These are phyloP conservation scores for Aspergillus wentii DNA, from an alignment of 495 filamentous ascomycete genomes.

Conservation along the genomic window DNA sequence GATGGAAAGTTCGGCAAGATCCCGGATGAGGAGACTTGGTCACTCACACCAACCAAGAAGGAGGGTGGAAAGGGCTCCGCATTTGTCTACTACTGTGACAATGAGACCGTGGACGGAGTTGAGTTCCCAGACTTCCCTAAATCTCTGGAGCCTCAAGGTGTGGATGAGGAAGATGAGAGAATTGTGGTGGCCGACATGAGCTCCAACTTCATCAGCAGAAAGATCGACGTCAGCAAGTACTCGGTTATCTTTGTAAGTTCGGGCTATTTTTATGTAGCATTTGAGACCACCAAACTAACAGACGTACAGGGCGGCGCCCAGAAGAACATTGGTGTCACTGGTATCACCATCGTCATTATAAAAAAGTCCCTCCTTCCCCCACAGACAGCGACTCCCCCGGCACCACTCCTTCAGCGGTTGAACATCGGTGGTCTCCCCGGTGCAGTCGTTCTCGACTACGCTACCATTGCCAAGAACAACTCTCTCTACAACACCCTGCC, in stretches of 20 bases:
- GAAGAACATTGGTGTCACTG: conserved; percentile 85
- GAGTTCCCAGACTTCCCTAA: conserved; percentile 79
- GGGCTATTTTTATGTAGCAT: no score
- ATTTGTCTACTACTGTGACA: conserved; percentile 87
- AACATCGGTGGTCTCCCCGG: conserved; percentile 58
- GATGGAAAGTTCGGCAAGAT: conserved; percentile 87
- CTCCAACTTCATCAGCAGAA: conserved; percentile 59
- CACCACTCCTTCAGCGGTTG: conserved; percentile 67
- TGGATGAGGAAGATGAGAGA: conserved; percentile 51
- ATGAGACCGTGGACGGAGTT: conserved; percentile 83
- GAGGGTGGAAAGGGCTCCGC: conserved; percentile 53
- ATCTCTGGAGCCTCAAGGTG: conserved; percentile 45
- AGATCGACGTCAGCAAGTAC: conserved; percentile 66
- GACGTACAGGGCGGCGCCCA: conserved; percentile 60
- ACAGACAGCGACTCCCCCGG: conserved; percentile 46
- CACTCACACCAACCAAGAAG: conserved; percentile 55
- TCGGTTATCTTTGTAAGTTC: conserved; percentile 41
- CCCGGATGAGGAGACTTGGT: conserved; percentile 71
- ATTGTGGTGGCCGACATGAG: conserved; percentile 83
- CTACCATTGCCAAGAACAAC: conserved; percentile 78
- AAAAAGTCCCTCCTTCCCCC: conserved; percentile 72
- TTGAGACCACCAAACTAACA: conserved; percentile 8
- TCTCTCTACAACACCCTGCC: conserved; percentile 91
- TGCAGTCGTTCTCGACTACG: conserved; percentile 73
- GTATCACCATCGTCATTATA: conserved; percentile 78